Evolutionary conservation across 108 stramenopile species (phyloP), one percentile per base, ranked within the genome.

Genomic region (Cyclotella atomus): DNA sequence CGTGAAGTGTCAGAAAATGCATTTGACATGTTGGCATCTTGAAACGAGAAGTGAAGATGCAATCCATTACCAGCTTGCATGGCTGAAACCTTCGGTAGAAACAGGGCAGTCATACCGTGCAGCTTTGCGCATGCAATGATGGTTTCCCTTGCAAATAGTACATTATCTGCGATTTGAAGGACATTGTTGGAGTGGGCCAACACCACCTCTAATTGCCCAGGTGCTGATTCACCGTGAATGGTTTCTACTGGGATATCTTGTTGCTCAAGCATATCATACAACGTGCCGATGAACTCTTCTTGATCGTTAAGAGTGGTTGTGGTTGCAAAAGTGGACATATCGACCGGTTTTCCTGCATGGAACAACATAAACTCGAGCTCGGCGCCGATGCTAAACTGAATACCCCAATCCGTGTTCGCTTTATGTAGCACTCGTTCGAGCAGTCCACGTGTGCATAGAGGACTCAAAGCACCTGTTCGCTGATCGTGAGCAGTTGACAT

Each of bases 181-280:
- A 81, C 82, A 79, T 91, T 68, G 20, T 75, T 56, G 1, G 77
- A 78, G 72, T 91, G 83, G 20, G 64, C 41, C 36, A 94, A 73
- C 10, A 94, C 93, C 6, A 94, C 75, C 64, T 94, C 93, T 20
- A 94, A 46, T 77, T 94, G 93, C 28, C 91, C 89, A 19, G 88
- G 87, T 24, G 87, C 93, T 23, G 80, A 83, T 65, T 94, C 93
- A 34, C 89, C 77, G 56, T 91, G 91, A 27, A 94, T 75, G 36
- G 81, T 21, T 70, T 92, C 91, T 17, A 94, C 49, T 12, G 80
- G 59, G 61, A 94, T 89, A 65, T 87, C 63, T 76, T 94, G 93
- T 44, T 73, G 60, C 54, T 76, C 35, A 14, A 92, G 77, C 57
- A 91, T 85, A 47, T 89, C 84, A 52, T 86, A 84, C 55, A 94